These are phyloP conservation scores for Hymenoscyphus repandus DNA, from an alignment of 2,329 filamentous ascomycete genomes.

Conservation along the genomic window DNA sequence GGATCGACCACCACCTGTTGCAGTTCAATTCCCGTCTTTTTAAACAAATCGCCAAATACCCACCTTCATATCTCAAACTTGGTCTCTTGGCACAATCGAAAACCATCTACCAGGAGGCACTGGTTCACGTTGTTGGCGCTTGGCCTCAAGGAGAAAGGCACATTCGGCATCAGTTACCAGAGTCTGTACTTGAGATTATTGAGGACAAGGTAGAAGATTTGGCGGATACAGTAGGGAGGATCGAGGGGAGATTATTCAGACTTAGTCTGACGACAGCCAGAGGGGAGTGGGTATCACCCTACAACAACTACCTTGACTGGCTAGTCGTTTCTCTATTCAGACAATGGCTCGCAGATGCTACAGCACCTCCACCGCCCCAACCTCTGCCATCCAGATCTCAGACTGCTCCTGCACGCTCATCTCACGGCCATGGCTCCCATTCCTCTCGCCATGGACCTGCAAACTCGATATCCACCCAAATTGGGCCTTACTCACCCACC, in stretches of 20 bases:
- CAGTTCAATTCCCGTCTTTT: slow-evolving; percentile 87
- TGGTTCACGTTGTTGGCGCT: slow-evolving; percentile 91
- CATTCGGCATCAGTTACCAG: slow-evolving; percentile 66
- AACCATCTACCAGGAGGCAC: slow-evolving; percentile 78
- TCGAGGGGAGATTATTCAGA: slow-evolving; percentile 78
- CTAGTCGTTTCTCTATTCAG: slow-evolving; percentile 81
- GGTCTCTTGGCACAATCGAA: slow-evolving; percentile 80
- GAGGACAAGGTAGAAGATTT: slow-evolving; percentile 94
- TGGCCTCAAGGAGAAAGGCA: slow-evolving; percentile 81
- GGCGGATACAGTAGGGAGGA: slow-evolving; percentile 71
- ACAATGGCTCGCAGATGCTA: slow-evolving; percentile 90
- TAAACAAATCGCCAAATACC: slow-evolving; percentile 96
- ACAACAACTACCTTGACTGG: slow-evolving; percentile 83
- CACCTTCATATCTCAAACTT: slow-evolving; percentile 83
- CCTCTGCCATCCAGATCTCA: slow-evolving; percentile 35
- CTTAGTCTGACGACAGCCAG: slow-evolving; percentile 68
- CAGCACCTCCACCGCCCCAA: slow-evolving; percentile 60
- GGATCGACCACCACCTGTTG: slow-evolving; percentile 88
- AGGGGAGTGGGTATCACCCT: slow-evolving; percentile 77
- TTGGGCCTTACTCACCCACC: slow-evolving; percentile 19
- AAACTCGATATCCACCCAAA: slow-evolving; percentile 5
- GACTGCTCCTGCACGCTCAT: slow-evolving; percentile 16
- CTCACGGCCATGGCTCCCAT: slow-evolving; percentile 5
- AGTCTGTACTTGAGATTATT: slow-evolving; percentile 77
- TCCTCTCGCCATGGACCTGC: slow-evolving; percentile 18